Evolutionary conservation across 192 early-diverging fungal species (phyloP).

Genomic region (Rhizoclosmatium globosum): DNA sequence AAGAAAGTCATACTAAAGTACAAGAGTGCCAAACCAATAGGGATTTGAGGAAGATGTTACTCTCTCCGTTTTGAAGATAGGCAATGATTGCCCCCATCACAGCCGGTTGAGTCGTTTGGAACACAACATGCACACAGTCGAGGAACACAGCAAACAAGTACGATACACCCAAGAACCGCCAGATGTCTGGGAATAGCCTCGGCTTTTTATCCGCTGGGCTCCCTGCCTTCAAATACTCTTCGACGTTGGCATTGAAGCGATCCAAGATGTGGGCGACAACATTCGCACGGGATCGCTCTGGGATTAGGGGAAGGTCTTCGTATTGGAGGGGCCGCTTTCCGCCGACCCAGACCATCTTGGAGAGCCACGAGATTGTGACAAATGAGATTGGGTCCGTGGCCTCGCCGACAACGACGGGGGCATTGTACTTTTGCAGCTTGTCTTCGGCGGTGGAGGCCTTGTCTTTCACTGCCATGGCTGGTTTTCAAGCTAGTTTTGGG

Average conservation of each 20-base stretch:
- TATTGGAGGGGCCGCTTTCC: slow-evolving; percentile 17
- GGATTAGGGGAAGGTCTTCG: slow-evolving; percentile 6
- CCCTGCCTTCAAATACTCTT: not conserved
- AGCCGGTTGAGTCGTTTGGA: slow-evolving; percentile 6
- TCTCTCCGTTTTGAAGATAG: slow-evolving; percentile 2
- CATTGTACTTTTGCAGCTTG: too few relatives aligned
- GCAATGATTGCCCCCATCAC: slow-evolving; percentile 10
- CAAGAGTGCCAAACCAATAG: slow-evolving; percentile 4
- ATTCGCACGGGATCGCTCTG: not conserved
- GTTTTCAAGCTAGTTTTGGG: too few relatives aligned
- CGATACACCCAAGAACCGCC: slow-evolving; percentile 8
- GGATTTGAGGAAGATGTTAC: slow-evolving; percentile 2
- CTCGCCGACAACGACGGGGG: not conserved
- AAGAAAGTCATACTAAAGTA: slow-evolving; percentile 20
- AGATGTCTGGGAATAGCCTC: not conserved
- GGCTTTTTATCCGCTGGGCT: not conserved
- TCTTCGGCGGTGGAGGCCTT: not conserved
- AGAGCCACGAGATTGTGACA: slow-evolving; percentile 17
- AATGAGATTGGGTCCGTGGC: slow-evolving; percentile 14
- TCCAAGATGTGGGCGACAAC: not conserved
- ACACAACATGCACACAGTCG: not conserved
- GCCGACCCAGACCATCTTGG: not conserved
- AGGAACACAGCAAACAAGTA: slow-evolving; percentile 9
- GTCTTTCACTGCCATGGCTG: not conserved
- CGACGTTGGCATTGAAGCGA: not conserved